These are phyloP conservation scores for Grigorovia transvaalensis DNA, from an alignment of 805 yeast genomes.

Conservation along the genomic window DNA sequence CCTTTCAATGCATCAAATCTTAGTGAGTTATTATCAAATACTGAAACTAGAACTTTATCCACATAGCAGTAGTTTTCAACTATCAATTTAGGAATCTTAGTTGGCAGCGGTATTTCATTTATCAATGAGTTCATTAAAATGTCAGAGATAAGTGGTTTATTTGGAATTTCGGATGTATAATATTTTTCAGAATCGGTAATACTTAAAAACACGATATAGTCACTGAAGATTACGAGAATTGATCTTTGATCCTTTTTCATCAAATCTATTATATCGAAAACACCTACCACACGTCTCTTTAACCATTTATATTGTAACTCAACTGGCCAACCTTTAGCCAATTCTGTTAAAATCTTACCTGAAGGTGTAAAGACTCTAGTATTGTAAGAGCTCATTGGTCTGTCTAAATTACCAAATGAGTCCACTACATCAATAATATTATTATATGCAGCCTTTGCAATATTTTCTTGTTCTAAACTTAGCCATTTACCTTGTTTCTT, in stretches of 20 bases:
- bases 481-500: slow-evolving; percentile 36
- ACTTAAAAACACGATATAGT: slow-evolving; percentile 56
- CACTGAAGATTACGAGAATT: slow-evolving; percentile 71
- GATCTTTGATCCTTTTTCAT: slow-evolving; percentile 32
- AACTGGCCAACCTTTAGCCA: slow-evolving; percentile 80
- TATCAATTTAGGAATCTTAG: slow-evolving; percentile 52
- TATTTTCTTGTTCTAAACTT: slow-evolving; percentile 13
- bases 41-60: slow-evolving; percentile 41
- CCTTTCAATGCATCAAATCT: slow-evolving; percentile 22
- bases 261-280: slow-evolving; percentile 40
- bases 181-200: slow-evolving; percentile 35
- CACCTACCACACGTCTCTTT: slow-evolving; percentile 72
- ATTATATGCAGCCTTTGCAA: slow-evolving; percentile 34
- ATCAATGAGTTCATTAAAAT: slow-evolving; percentile 81
- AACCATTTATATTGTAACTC: slow-evolving; percentile 86
- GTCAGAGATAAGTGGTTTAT: slow-evolving; percentile 58
- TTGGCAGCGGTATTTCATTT: slow-evolving; percentile 68
- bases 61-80: slow-evolving; percentile 64
- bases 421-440: slow-evolving; percentile 59
- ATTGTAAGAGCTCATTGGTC: slow-evolving; percentile 36
- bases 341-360: slow-evolving; percentile 75
- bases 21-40: slow-evolving; percentile 24
- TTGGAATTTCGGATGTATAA: slow-evolving; percentile 8
- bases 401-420: slow-evolving; percentile 59
- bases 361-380: slow-evolving; percentile 80